Evolutionary conservation across 2,329 filamentous ascomycete genomes (phyloP).

Genomic region (Fusarium setosum): DNA sequence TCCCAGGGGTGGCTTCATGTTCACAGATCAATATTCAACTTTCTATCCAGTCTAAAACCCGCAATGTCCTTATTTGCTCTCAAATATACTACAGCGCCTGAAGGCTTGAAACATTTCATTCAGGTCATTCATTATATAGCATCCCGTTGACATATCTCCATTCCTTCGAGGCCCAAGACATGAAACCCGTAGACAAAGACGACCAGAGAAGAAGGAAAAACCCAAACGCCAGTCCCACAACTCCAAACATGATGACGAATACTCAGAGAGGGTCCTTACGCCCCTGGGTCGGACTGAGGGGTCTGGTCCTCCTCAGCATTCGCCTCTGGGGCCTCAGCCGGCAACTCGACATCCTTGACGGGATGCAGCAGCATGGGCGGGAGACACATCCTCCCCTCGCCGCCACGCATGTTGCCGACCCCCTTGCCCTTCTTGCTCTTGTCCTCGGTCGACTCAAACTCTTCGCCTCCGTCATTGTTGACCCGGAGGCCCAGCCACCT

Average conservation of each 20-base stretch:
- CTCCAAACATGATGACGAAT: conserved; percentile 21
- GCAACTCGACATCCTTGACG: conserved; percentile 79
- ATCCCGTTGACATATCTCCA: conserved; percentile 33
- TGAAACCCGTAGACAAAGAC: conserved; percentile 26
- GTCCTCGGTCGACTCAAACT: conserved; percentile 74
- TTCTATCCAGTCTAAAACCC: conserved; percentile 21
- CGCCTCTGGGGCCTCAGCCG: conserved; percentile 68
- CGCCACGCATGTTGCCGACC: conserved; percentile 68
- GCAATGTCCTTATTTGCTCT: conserved; percentile 4
- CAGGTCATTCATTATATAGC: conserved; percentile 37
- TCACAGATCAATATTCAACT: conserved; percentile 13
- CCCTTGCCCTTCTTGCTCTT: conserved; percentile 60
- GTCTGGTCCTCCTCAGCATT: conserved; percentile 51
- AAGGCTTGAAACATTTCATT: conserved; percentile 24
- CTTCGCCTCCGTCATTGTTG: conserved; percentile 81
- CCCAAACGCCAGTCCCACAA: conserved; percentile 25
- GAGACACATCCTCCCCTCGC: conserved; percentile 89
- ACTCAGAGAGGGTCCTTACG: conserved; percentile 31
- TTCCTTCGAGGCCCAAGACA: conserved; percentile 30
- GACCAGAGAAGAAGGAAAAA: conserved; percentile 15
- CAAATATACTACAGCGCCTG: conserved; percentile 22
- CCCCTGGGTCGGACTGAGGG: conserved; percentile 59
- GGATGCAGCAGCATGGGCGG: conserved; percentile 92
- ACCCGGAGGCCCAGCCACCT: conserved; percentile 88
- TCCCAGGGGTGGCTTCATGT: not conserved